phyloP scores from a whole-genome alignment of 2,329 filamentous ascomycete species.

The Pseudogymnoascus sp. region DNA sequence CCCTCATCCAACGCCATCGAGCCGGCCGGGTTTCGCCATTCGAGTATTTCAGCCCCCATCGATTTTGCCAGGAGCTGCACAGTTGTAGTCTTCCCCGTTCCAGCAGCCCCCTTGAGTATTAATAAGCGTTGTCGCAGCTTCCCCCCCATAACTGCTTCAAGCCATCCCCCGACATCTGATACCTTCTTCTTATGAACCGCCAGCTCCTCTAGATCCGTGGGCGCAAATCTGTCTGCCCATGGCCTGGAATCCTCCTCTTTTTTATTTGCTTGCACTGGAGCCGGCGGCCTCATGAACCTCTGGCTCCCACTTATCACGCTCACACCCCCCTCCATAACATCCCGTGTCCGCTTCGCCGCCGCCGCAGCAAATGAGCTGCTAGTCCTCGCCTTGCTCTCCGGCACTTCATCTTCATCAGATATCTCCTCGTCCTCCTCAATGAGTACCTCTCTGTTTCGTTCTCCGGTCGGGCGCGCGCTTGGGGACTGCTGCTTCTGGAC shows the following conservation, averaged over 20 bases:
- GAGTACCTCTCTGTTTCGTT: conserved; percentile 35
- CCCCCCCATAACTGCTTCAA: conserved; percentile 65
- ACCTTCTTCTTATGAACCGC: conserved; percentile 95
- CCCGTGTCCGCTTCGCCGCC: conserved; percentile 45
- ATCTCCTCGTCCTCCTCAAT: conserved; percentile 31
- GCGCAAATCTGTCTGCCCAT: conserved; percentile 82
- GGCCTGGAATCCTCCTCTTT: conserved; percentile 55
- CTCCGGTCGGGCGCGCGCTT: conserved; percentile 39
- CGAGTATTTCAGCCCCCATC: conserved; percentile 69
- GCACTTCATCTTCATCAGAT: conserved; percentile 52
- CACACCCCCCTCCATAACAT: conserved; percentile 23
- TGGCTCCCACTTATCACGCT: conserved; percentile 35
- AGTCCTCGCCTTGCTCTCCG: conserved; percentile 40
- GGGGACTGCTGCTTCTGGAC: conserved; percentile 37
- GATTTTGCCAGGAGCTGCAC: conserved; percentile 67
- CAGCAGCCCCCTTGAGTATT: conserved; percentile 82
- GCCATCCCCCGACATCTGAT: conserved; percentile 73
- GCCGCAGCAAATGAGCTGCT: conserved; percentile 49
- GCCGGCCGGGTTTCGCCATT: conserved; percentile 81
- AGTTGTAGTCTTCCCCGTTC: conserved; percentile 88
- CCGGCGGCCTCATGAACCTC: conserved; percentile 42
- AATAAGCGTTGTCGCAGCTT: conserved; percentile 62
- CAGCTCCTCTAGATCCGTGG: conserved; percentile 67
- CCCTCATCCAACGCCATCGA: conserved; percentile 45
- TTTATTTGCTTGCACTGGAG: conserved; percentile 21